Percentiles rank a stretch among this genome's conserved stretches.
phyloP scores from a whole-genome alignment of 73 alveolate genomes.

The Tetrahymena elliotti region DNA sequence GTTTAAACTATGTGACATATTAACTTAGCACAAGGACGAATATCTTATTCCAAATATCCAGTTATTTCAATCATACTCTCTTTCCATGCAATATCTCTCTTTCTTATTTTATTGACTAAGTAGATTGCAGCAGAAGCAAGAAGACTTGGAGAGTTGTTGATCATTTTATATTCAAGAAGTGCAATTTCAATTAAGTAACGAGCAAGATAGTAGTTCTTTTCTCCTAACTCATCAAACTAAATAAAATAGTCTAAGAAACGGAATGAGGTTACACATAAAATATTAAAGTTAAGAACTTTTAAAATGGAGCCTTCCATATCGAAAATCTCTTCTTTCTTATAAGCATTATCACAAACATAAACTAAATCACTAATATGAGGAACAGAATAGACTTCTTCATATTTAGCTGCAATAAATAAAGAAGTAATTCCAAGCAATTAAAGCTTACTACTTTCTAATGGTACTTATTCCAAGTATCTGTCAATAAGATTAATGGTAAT shows the following conservation, averaged over 20 bases:
- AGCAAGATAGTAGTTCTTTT: conserved; percentile 13
- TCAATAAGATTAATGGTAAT: conserved; percentile 62
- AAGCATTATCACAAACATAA: conserved; percentile 68
- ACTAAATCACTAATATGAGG: conserved; percentile 48
- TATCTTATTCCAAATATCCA: conserved; percentile 25
- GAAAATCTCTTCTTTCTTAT: conserved; percentile 70
- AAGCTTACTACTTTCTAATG: conserved; percentile 30
- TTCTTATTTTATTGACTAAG: conserved; percentile 36
- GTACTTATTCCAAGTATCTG: conserved; percentile 60
- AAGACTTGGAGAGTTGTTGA: conserved; percentile 1
- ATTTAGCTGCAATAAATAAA: conserved; percentile 71
- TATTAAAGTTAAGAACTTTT: conserved; percentile 48
- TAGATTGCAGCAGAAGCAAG: conserved; percentile 38
- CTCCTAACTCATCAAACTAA: conserved; percentile 7
- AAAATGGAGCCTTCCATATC: conserved; percentile 76
- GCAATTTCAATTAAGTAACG: conserved; percentile 34
- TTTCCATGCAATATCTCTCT: conserved; percentile 26
- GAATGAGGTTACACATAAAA: conserved; percentile 47
- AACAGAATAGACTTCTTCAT: conserved; percentile 69
- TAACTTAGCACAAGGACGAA: conserved; percentile 26
- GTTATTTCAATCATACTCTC: conserved; percentile 18
- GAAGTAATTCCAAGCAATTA: conserved; percentile 75
- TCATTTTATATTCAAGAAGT: conserved; percentile 8
- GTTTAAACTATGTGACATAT: conserved; percentile 15
- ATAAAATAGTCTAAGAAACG: conserved; percentile 40